A percentile compares a stretch with the other conserved stretches of the same genome.
Evolutionary conservation across 2,329 filamentous ascomycete species (phyloP).

Genomic region (Didymella keratinophila): DNA sequence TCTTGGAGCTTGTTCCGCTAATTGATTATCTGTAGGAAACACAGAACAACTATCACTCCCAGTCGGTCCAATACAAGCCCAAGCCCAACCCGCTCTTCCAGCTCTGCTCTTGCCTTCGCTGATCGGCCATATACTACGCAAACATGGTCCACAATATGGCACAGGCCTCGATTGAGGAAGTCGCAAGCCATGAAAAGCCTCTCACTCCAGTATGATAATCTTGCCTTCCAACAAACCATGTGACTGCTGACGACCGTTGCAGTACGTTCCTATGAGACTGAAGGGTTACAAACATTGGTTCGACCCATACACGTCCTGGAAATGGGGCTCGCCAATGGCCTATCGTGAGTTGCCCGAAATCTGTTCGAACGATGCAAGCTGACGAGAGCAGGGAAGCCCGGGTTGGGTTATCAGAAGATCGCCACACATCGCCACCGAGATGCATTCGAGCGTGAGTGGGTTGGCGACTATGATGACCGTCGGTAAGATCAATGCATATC

Average conservation of each 20-base stretch:
- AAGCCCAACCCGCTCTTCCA: constrained; percentile 30
- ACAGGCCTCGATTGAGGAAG: constrained; percentile 26
- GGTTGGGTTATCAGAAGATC: constrained; percentile 37
- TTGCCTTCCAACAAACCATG: not conserved
- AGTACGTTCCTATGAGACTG: constrained; percentile 18
- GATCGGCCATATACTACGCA: not conserved
- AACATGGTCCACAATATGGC: constrained; percentile 23
- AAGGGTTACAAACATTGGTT: constrained; percentile 36
- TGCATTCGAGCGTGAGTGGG: constrained; percentile 36
- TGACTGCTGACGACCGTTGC: not conserved
- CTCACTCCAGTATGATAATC: not conserved
- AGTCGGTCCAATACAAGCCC: constrained; percentile 15
- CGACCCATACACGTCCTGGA: constrained; percentile 31
- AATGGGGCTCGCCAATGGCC: constrained; percentile 35
- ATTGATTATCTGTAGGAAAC: constrained; percentile 17
- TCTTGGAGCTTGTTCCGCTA: not conserved
- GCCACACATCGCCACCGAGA: constrained; percentile 34
- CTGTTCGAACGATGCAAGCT: not conserved
- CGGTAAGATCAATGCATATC: not conserved
- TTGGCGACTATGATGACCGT: constrained; percentile 41
- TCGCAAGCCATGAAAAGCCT: constrained; percentile 7
- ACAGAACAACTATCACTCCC: constrained; percentile 14
- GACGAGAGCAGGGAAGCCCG: constrained; percentile 25
- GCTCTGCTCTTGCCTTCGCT: constrained; percentile 27
- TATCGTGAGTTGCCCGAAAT: constrained; percentile 26